Percentiles rank a stretch among this genome's conserved stretches.
Evolutionary conservation across 805 yeast genomes (phyloP).

Genomic region (Wickerhamomyces ciferrii): DNA sequence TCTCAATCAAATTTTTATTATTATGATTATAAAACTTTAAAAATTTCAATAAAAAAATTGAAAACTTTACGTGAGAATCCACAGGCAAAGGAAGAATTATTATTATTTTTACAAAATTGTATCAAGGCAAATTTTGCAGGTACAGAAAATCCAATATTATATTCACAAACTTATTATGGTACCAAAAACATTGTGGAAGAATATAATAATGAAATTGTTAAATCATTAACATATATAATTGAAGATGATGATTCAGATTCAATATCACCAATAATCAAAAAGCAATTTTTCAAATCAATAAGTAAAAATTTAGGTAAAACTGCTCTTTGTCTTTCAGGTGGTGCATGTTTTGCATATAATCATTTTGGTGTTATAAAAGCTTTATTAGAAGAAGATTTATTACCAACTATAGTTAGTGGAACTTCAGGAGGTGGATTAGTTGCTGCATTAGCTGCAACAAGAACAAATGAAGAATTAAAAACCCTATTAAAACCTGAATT

Average conservation of each 20-base stretch:
- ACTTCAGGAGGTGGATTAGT: conserved; percentile 80
- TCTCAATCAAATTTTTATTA: conserved; percentile 54
- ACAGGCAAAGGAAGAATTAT: conserved; percentile 38
- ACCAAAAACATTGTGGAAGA: conserved; percentile 56
- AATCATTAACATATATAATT: conserved; percentile 39
- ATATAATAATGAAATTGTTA: conserved; percentile 48
- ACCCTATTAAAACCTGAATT: conserved; percentile 50
- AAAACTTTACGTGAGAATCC: conserved; percentile 29
- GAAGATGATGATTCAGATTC: conserved; percentile 29
- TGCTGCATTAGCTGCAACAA: conserved; percentile 65
- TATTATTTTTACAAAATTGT: conserved; percentile 58
- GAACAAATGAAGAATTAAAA: conserved; percentile 62
- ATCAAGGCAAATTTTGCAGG: conserved; percentile 75
- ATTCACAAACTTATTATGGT: conserved; percentile 72
- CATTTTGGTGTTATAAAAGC: conserved; percentile 78
- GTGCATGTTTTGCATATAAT: conserved; percentile 72
- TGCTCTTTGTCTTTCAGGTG: conserved; percentile 72
- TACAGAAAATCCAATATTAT: conserved; percentile 63
- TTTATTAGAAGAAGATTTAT: conserved; percentile 54
- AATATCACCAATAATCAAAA: conserved; percentile 37
- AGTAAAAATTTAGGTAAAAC: conserved; percentile 66
- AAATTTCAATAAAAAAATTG: conserved; percentile 40
- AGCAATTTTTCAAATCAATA: conserved; percentile 48
- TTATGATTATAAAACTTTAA: conserved; percentile 61
- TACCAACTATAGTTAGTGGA: conserved; percentile 70